Conservation (phyloP, 2,329 filamentous ascomycete species). For the Macrophomina tecta region DNA sequence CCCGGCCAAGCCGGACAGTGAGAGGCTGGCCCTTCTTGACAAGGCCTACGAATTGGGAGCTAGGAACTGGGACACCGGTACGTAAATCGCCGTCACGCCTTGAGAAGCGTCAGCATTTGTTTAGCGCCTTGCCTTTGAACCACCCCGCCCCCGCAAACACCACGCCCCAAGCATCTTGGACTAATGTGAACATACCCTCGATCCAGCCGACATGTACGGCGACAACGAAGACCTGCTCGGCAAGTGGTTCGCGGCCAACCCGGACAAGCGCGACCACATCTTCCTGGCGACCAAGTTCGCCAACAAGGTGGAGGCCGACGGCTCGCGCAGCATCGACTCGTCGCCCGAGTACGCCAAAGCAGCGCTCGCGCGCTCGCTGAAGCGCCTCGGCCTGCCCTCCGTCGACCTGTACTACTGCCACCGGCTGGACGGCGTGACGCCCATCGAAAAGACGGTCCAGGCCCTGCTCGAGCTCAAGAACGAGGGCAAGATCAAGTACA, state of each 20-base stretch:
- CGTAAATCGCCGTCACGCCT: neutral
- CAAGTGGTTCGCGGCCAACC: conserved; percentile 41
- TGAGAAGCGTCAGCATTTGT: no score
- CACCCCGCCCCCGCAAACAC: no score
- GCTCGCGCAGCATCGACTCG: conserved; percentile 44
- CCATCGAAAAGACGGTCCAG: conserved; percentile 56
- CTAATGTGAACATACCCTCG: no score
- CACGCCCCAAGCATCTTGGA: no score
- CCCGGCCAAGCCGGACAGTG: conserved; percentile 54
- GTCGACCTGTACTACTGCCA: conserved; percentile 55
- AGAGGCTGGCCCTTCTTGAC: conserved; percentile 60
- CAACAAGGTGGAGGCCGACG: conserved; percentile 45
- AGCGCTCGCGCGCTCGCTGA: conserved; percentile 48
- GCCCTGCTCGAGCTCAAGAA: conserved; percentile 52
- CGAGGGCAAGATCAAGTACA: conserved; percentile 56
- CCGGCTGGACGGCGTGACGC: conserved; percentile 51
- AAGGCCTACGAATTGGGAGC: conserved; percentile 57
- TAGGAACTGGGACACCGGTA: conserved; percentile 57
- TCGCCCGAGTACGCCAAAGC: conserved; percentile 49
- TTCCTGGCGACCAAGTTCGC: conserved; percentile 61
- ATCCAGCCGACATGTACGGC: conserved; percentile 38
- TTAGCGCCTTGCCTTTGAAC: no score
- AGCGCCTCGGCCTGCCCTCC: conserved; percentile 46
- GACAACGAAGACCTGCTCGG: conserved; percentile 44
- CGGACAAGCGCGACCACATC: conserved; percentile 25